Evolutionary conservation across 1,284 basidiomycete species (phyloP).

Genomic region (Rhodotorula sp.): DNA sequence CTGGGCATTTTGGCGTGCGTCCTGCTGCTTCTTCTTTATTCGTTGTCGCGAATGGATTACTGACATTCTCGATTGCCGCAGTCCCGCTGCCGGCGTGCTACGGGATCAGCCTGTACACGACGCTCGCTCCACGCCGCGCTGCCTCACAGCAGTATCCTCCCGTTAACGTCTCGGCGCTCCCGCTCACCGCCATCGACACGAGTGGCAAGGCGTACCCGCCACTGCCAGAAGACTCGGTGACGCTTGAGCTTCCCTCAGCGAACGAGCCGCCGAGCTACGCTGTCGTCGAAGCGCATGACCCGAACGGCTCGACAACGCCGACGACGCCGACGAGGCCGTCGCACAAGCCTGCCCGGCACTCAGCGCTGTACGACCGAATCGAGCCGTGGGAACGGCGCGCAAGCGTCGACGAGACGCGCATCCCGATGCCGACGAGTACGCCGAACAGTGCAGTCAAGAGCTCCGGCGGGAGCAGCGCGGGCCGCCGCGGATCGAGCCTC

Average conservation of each 20-base stretch:
- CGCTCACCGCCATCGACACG: not conserved
- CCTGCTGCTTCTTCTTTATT: too few relatives aligned
- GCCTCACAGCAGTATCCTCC: not conserved
- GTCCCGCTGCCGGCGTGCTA: slow-evolving; percentile 12
- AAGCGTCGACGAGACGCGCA: not conserved
- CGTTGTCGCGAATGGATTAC: not conserved
- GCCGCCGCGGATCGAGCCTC: not conserved
- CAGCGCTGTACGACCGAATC: slow-evolving; percentile 3
- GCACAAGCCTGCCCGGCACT: not conserved
- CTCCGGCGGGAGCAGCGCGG: not conserved
- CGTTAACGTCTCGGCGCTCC: not conserved
- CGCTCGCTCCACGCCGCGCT: not conserved
- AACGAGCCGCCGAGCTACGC: not conserved
- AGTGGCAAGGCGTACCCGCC: not conserved
- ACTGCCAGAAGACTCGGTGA: not conserved
- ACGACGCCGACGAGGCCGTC: not conserved
- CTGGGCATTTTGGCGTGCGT: slow-evolving; percentile 23
- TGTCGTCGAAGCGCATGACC: not conserved
- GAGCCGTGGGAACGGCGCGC: slow-evolving; percentile 9
- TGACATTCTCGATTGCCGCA: not conserved
- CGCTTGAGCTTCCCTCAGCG: not conserved
- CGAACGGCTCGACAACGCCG: not conserved
- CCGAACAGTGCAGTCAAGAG: not conserved
- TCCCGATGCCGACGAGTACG: not conserved
- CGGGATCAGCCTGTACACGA: slow-evolving; percentile 14